phyloP scores from a whole-genome alignment of 495 filamentous ascomycete genomes.

The Annulohypoxylon stygium region DNA sequence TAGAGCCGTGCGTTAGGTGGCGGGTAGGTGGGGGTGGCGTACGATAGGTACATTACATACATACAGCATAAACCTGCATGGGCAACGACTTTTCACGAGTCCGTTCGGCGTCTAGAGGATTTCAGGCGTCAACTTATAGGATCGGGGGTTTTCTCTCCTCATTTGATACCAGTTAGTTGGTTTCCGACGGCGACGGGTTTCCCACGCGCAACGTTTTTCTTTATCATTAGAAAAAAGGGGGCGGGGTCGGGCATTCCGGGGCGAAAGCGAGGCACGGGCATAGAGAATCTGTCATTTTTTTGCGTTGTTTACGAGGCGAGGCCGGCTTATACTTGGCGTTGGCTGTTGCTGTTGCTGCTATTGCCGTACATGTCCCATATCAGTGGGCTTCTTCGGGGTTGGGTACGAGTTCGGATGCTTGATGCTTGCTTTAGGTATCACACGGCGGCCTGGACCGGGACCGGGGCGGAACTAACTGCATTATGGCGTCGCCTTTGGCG shows the following conservation, averaged over 20 bases:
- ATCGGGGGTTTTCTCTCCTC: neutral
- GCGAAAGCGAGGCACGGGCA: constrained; percentile 1
- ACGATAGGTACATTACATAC: constrained; percentile 8
- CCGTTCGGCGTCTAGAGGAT: constrained; percentile 26
- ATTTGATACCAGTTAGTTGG: constrained; percentile 3
- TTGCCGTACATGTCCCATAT: neutral
- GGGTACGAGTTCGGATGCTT: neutral
- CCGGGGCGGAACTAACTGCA: neutral
- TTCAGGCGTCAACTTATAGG: constrained; percentile 13
- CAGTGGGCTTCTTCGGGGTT: neutral
- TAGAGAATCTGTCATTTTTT: neutral
- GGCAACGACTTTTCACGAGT: constrained; percentile 27
- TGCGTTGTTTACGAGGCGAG: neutral
- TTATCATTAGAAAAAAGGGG: neutral
- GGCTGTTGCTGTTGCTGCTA: neutral
- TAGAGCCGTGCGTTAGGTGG: neutral
- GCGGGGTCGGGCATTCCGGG: neutral
- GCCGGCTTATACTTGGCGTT: neutral
- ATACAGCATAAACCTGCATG: neutral
- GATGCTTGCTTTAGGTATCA: neutral
- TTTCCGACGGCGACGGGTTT: neutral
- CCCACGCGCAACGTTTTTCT: neutral
- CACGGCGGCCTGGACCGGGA: neutral
- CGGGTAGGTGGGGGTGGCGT: neutral
- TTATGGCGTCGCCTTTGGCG: constrained; percentile 2